Conservation (phyloP, 768 basidiomycete species). For the Serendipita sp. region DNA sequence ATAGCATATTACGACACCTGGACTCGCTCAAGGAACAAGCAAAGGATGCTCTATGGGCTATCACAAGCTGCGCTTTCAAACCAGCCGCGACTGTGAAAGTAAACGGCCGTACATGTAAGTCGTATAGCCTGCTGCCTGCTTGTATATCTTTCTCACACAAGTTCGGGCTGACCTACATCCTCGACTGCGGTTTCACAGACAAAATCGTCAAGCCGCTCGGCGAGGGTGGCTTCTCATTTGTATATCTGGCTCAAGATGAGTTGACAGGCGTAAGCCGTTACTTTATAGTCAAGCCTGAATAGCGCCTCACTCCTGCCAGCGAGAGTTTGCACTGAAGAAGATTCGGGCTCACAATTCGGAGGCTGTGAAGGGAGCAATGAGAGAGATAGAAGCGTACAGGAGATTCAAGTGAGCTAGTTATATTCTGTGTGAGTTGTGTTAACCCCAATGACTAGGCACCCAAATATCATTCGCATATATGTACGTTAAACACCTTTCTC, state of each 20-base stretch:
- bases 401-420: slow-evolving; percentile 61
- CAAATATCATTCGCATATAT: slow-evolving; percentile 90
- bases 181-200: slow-evolving; percentile 23
- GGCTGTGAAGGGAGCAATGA: slow-evolving; percentile 76
- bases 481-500: slow-evolving; percentile 23
- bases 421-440: background rate
- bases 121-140: background rate
- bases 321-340: slow-evolving; percentile 94
- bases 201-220: slow-evolving; percentile 85
- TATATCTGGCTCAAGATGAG: slow-evolving; percentile 77
- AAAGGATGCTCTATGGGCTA: slow-evolving; percentile 67
- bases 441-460: slow-evolving; percentile 40
- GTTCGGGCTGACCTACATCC: background rate
- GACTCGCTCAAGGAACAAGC: slow-evolving; percentile 53
- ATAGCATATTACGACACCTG: slow-evolving; percentile 23
- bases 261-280: slow-evolving; percentile 49
- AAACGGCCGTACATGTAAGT: slow-evolving; percentile 83
- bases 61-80: slow-evolving; percentile 67
- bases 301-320: slow-evolving; percentile 23
- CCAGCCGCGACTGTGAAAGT: slow-evolving; percentile 83
- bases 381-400: slow-evolving; percentile 83
- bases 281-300: slow-evolving; percentile 4
- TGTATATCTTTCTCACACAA: background rate
- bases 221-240: slow-evolving; percentile 91
- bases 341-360: slow-evolving; percentile 79